Base-by-base conservation (phyloP, 2,329 filamentous ascomycete species). In the Colletotrichum aenigma region DNA sequence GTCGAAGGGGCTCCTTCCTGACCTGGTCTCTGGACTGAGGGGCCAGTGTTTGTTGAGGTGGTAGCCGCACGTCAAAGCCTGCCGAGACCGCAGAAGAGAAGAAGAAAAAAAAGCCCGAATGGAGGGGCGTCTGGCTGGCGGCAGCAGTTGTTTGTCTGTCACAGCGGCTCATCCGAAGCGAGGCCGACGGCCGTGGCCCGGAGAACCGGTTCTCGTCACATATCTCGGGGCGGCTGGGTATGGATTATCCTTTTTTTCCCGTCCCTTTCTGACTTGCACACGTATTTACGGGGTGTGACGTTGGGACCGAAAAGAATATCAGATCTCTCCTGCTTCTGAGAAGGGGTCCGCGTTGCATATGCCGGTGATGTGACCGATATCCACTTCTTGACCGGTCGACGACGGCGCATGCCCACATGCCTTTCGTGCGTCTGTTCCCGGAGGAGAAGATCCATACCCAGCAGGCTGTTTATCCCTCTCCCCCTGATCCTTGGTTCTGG, bases 331-430 rank as follows among this genome's bases (percentile, higher is more conserved):
- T 71, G 30, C 68, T 38, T 66, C 66, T 56, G 16, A 18, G 34
- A 56, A 70, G 16, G 58, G 48, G 68, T 43, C 28, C 67, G 24
- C 38, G 61, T 30, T 71, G 68, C 55, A 71, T 60, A 67, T 71
- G 69, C 55, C 62, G 55, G 68, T 61, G 52, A 75, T 75, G 55
- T 32, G 55, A 58, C 66, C 43, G 48, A 64, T 69, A 64, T 75
- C 43, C 69, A 75, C 73, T 72, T 75, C 73, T 75, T 72, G 62
- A 72, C 62, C 73, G 73, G 73, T 75, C 38, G n/a, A 38, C 58
- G 18, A 55, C 21, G 60, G 36, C 36, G 67, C 34, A 32, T 61
- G 32, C 36, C 56, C 58, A 61, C 38, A 21, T 65, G 60, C 60
- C 58, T 65, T 32, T 28, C 38, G 24, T 65, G 60, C 60, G 68